A percentile compares a stretch with the other conserved stretches of the same genome.
Conservation (phyloP, 805 yeast genomes). For the Ogataea kodamae region DNA sequence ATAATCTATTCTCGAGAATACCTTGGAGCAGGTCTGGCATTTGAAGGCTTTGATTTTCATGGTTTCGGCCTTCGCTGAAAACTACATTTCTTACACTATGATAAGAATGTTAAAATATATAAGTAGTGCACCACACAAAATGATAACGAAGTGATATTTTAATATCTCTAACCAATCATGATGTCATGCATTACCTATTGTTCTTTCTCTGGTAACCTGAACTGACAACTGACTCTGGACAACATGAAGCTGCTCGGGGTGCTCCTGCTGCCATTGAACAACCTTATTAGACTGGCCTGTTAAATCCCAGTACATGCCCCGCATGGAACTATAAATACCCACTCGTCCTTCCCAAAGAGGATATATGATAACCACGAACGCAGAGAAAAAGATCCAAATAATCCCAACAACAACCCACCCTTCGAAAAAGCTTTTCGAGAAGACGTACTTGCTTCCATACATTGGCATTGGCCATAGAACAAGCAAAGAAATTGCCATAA, state of each 20-base stretch:
- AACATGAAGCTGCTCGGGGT: slow-evolving; percentile 74
- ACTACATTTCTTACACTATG: background rate
- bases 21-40: slow-evolving; percentile 10
- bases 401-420: slow-evolving; percentile 86
- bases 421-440: slow-evolving; percentile 72
- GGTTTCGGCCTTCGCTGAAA: background rate
- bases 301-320: slow-evolving; percentile 85
- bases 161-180: too few relatives aligned
- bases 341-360: slow-evolving; percentile 75
- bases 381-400: slow-evolving; percentile 74
- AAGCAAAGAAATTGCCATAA: slow-evolving; percentile 59
- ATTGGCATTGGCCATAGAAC: slow-evolving; percentile 93
- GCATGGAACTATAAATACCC: slow-evolving; percentile 57
- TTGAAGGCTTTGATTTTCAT: slow-evolving; percentile 9
- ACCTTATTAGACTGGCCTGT: slow-evolving; percentile 73
- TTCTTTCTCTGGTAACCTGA: slow-evolving; percentile 28
- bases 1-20: slow-evolving; percentile 24
- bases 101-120: too few relatives aligned
- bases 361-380: slow-evolving; percentile 57
- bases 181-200: slow-evolving; percentile 17
- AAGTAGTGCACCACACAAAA: too few relatives aligned
- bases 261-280: slow-evolving; percentile 66
- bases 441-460: slow-evolving; percentile 78
- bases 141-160: too few relatives aligned
- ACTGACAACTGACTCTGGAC: slow-evolving; percentile 63